These are phyloP conservation scores for Coniochaeta ligniaria DNA, from an alignment of 2,329 filamentous ascomycete species.

Conservation along the genomic window DNA sequence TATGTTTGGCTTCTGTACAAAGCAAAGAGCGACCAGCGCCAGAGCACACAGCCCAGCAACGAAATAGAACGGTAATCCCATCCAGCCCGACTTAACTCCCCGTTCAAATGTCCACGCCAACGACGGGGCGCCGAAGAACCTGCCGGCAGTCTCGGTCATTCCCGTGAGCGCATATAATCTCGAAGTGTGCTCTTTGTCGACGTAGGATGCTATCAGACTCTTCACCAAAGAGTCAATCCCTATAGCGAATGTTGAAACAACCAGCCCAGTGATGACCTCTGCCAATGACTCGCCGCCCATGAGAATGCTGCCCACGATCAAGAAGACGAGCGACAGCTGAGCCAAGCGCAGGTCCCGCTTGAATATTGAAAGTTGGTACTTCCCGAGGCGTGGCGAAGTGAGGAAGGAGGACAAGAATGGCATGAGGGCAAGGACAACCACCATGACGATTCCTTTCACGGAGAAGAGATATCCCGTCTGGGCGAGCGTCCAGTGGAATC, in stretches of 20 bases:
- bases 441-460: constrained; percentile 29
- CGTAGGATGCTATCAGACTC: constrained; percentile 12
- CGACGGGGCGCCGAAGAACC: constrained; percentile 15
- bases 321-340: constrained; percentile 12
- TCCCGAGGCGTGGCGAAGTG: constrained; percentile 8
- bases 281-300: constrained; percentile 11
- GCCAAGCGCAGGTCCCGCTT: constrained; percentile 17
- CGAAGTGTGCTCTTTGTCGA: constrained; percentile 13
- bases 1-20: not conserved
- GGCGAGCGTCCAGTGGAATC: constrained; percentile 34
- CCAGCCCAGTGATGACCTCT: constrained; percentile 14
- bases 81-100: constrained; percentile 16
- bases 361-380: constrained; percentile 21
- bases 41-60: constrained; percentile 5
- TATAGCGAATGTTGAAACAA: constrained; percentile 13
- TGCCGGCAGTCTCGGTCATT: constrained; percentile 17
- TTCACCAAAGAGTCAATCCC: constrained; percentile 13
- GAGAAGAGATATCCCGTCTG: constrained; percentile 33
- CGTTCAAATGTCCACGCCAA: constrained; percentile 17
- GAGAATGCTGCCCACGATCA: constrained; percentile 13
- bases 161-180: constrained; percentile 20
- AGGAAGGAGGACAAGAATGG: constrained; percentile 26
- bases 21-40: constrained; percentile 2
- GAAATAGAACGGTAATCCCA: constrained; percentile 17
- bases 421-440: constrained; percentile 26